Conservation (phyloP, 2,329 filamentous ascomycete genomes). For the Pestalotiopsis sp. region DNA sequence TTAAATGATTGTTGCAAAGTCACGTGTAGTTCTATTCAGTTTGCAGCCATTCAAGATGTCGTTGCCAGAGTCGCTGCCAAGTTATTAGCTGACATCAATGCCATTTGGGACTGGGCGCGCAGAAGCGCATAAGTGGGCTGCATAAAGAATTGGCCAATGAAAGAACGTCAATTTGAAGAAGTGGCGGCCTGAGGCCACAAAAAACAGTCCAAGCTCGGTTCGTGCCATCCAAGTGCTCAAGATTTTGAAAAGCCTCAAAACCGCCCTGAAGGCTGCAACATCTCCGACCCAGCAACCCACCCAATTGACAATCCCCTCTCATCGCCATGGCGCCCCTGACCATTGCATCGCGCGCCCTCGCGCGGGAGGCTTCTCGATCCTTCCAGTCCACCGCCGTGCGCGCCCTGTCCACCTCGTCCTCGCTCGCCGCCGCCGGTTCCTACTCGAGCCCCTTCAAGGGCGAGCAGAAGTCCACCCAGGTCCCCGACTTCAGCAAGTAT, state of each 20-base stretch:
- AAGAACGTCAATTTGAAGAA: slow-evolving; percentile 5
- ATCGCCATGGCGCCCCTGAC: slow-evolving; percentile 69
- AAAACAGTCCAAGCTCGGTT: slow-evolving; percentile 7
- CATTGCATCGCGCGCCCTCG: slow-evolving; percentile 69
- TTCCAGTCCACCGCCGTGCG: slow-evolving; percentile 46
- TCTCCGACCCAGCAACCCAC: slow-evolving; percentile 11
- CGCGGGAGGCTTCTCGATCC: slow-evolving; percentile 57
- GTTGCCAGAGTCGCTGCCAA: not conserved
- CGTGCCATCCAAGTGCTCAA: not conserved
- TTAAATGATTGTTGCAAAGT: not conserved
- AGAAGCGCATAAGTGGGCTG: not conserved
- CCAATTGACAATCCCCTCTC: slow-evolving; percentile 24
- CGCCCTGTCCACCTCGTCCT: slow-evolving; percentile 59
- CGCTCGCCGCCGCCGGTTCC: slow-evolving; percentile 48
- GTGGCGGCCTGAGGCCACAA: slow-evolving; percentile 13
- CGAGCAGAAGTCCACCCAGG: slow-evolving; percentile 63
- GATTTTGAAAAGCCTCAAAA: slow-evolving; percentile 16
- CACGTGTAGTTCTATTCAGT: not conserved
- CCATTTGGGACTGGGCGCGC: not conserved
- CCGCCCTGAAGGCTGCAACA: slow-evolving; percentile 12
- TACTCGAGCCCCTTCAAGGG: slow-evolving; percentile 69
- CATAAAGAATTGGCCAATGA: slow-evolving; percentile 8
- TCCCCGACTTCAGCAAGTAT: slow-evolving; percentile 92
- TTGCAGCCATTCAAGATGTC: not conserved
- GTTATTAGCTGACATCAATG: not conserved